Percentiles rank a stretch among this genome's conserved stretches.
These are phyloP conservation scores for Candida stauntonica DNA, from an alignment of 805 yeast species.

Conservation along the genomic window DNA sequence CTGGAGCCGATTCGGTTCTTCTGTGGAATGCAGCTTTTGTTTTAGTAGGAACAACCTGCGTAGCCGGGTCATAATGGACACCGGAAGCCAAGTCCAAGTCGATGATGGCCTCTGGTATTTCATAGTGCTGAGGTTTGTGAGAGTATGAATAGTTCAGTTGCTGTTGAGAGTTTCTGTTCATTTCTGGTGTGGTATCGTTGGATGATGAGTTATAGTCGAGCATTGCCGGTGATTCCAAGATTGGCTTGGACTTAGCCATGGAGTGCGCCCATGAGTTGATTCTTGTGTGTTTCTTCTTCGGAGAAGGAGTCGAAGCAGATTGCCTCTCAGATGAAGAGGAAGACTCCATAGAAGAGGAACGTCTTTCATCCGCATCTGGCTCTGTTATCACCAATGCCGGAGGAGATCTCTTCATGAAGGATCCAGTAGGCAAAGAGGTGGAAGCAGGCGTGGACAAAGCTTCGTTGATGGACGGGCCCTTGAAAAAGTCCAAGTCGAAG, in stretches of 20 bases:
- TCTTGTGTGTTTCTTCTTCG: conserved; percentile 29
- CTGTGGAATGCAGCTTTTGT: conserved; percentile 36
- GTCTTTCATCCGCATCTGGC: conserved; percentile 3
- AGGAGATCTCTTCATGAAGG: conserved; percentile 5
- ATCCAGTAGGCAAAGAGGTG: conserved; percentile 8
- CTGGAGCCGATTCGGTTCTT: conserved; percentile 56
- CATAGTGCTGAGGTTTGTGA: conserved; percentile 23
- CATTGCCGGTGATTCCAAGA: conserved; percentile 1
- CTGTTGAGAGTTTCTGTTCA: conserved; percentile 5
- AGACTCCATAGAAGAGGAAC: conserved; percentile 1
- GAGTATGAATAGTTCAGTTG: conserved; percentile 10
- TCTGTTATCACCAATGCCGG: conserved; percentile 15
- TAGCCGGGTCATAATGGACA: conserved; percentile 29
- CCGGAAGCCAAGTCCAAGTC: conserved; percentile 52
- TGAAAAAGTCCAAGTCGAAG: conserved; percentile 44
- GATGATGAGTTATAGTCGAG: conserved; percentile 16
- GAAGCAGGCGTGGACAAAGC: conserved; percentile 10
- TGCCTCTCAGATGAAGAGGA: conserved; percentile 1
- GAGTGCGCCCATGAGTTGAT: conserved; percentile 38
- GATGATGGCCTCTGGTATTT: conserved; percentile 50
- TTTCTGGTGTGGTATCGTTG: conserved; percentile 27
- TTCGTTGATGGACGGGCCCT: conserved; percentile 19
- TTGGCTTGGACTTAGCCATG: conserved; percentile 21
- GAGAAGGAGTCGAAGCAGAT: conserved; percentile 19
- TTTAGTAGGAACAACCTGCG: conserved; percentile 22